Percentiles rank a stretch among this genome's conserved stretches.
Evolutionary conservation across 768 basidiomycete genomes (phyloP).

Genomic region (Pholiota molesta): DNA sequence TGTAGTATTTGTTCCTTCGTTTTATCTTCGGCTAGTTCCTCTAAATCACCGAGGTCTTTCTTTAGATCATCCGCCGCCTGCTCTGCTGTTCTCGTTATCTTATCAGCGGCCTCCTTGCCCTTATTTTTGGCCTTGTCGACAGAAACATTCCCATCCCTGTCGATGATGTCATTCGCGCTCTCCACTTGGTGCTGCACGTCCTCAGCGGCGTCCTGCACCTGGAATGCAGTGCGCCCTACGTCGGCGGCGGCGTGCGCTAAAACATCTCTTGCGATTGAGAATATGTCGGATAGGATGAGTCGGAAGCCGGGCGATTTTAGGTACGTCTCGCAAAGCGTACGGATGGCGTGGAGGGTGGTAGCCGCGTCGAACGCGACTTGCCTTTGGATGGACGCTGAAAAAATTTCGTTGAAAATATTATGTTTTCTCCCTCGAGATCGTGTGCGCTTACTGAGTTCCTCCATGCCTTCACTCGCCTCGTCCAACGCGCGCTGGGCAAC

Average conservation of each 20-base stretch:
- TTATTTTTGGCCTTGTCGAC: conserved; percentile 24
- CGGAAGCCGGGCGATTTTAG: conserved; percentile 40
- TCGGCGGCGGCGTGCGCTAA: conserved; percentile 35
- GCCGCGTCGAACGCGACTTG: conserved; percentile 32
- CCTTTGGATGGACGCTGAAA: conserved; percentile 23
- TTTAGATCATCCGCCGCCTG: conserved; percentile 24
- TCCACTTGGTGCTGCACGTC: conserved; percentile 30
- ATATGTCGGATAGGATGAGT: conserved; percentile 33
- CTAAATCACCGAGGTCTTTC: conserved; percentile 3
- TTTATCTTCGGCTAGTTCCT: background rate
- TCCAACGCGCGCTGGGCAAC: conserved; percentile 19
- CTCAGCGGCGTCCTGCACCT: conserved; percentile 35
- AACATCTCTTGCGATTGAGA: conserved; percentile 33
- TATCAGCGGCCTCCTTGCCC: conserved; percentile 21
- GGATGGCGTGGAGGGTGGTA: conserved; percentile 30
- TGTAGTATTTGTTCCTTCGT: conserved; percentile 29
- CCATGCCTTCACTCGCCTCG: conserved; percentile 10
- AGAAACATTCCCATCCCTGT: conserved; percentile 15
- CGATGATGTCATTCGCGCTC: conserved; percentile 21
- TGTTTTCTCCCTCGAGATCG: background rate
- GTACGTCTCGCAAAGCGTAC: conserved; percentile 28
- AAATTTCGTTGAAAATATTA: background rate
- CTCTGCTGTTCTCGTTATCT: conserved; percentile 8
- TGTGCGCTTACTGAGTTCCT: conserved; percentile 18
- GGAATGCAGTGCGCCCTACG: conserved; percentile 29